These are phyloP conservation scores for Pseudonectria foliicola DNA, from an alignment of 2,329 filamentous ascomycete genomes.

Conservation along the genomic window DNA sequence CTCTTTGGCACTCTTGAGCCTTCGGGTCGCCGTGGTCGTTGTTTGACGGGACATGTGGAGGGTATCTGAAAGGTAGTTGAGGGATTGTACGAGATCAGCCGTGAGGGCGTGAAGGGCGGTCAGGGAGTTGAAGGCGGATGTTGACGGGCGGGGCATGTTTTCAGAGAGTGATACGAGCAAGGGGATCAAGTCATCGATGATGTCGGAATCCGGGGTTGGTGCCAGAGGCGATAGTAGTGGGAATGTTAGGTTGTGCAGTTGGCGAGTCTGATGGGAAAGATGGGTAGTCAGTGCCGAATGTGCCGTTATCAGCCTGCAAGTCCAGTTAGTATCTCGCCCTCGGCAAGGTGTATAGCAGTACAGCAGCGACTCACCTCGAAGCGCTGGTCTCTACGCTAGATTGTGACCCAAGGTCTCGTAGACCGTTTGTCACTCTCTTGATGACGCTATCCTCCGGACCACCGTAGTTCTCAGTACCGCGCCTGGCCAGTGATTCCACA, in stretches of 20 bases:
- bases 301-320: constrained; percentile 62
- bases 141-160: constrained; percentile 57
- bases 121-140: constrained; percentile 58
- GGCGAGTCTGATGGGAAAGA: constrained; percentile 66
- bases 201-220: constrained; percentile 53
- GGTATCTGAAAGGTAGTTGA: constrained; percentile 83
- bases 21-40: constrained; percentile 70
- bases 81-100: constrained; percentile 65
- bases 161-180: constrained; percentile 58
- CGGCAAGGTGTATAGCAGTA: not conserved
- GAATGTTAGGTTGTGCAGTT: constrained; percentile 66
- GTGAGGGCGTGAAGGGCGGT: constrained; percentile 64
- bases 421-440: constrained; percentile 58
- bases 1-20: constrained; percentile 75
- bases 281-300: constrained; percentile 70
- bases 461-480: constrained; percentile 59
- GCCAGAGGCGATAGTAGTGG: constrained; percentile 63
- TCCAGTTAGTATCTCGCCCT: constrained; percentile 8
- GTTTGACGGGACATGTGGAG: constrained; percentile 91
- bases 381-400: constrained; percentile 65
- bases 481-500: constrained; percentile 61
- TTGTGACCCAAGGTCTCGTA: constrained; percentile 67
- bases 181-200: constrained; percentile 62
- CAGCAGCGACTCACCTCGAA: constrained; percentile 47
- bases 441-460: constrained; percentile 60